Evolutionary conservation across 345 rosid species (phyloP).

Genomic region (Eucalyptus curtisii): DNA sequence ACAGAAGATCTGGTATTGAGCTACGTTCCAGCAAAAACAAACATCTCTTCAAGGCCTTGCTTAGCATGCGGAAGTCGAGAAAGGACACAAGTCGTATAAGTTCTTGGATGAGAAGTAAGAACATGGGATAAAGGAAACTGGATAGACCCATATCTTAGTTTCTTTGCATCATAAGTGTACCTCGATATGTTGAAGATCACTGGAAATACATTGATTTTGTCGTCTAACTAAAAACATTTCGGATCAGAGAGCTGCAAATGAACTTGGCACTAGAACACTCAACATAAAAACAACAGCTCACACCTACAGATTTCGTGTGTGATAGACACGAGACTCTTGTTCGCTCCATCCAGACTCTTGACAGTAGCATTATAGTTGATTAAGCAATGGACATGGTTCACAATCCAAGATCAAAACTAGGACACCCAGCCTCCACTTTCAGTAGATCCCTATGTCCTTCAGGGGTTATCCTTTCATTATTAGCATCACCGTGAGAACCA

Average conservation of each 20-base stretch:
- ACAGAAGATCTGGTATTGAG: constrained; percentile 14
- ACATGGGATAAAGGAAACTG: background rate
- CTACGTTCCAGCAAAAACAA: constrained; percentile 36
- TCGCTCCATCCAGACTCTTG: background rate
- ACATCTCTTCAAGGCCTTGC: constrained; percentile 53
- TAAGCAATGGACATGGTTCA: constrained; percentile 1
- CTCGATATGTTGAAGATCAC: background rate
- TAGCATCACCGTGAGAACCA: background rate
- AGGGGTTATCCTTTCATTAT: background rate
- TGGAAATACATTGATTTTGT: background rate
- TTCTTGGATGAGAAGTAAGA: constrained; percentile 18
- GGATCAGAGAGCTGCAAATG: background rate
- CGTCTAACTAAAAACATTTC: background rate
- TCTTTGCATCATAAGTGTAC: background rate
- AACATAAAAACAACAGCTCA: background rate
- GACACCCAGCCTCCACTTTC: constrained; percentile 3
- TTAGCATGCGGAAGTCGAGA: constrained; percentile 49
- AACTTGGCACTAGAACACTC: background rate
- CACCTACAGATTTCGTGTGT: background rate
- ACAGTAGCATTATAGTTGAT: background rate
- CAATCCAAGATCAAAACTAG: constrained; percentile 51
- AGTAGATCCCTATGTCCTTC: background rate
- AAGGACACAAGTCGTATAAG: constrained; percentile 14
- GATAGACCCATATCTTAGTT: background rate
- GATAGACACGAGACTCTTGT: background rate